phyloP scores from a whole-genome alignment of 805 yeast genomes.

The Wickerhamiella occidentalis region DNA sequence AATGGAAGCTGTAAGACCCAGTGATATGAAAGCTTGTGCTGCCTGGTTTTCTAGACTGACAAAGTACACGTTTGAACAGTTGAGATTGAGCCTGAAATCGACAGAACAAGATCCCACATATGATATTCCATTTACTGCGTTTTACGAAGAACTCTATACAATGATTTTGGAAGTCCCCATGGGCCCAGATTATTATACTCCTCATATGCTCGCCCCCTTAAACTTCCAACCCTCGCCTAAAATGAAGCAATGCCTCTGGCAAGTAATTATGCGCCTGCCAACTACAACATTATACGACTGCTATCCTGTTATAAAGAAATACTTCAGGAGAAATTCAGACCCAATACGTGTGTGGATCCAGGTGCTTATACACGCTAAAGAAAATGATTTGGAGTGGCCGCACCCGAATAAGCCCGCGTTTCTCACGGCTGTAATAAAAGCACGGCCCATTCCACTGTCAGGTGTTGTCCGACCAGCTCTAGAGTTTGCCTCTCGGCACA shows the following conservation, averaged over 20 bases:
- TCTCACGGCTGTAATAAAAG: background rate
- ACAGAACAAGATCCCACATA: background rate
- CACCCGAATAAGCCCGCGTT: conserved; percentile 1
- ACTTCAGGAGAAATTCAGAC: background rate
- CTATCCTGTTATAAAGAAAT: background rate
- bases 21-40: conserved; percentile 11
- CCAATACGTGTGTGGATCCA: conserved; percentile 5
- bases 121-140: background rate
- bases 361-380: background rate
- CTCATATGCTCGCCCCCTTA: conserved; percentile 1
- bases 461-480: background rate
- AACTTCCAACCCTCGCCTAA: background rate
- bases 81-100: background rate
- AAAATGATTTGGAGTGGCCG: background rate
- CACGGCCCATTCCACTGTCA: background rate
- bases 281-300: background rate
- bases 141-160: background rate
- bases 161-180: background rate
- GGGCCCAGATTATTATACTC: background rate
- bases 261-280: background rate
- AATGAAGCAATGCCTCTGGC: background rate
- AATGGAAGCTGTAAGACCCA: background rate
- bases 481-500: background rate
- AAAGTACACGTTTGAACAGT: background rate
- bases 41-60: conserved; percentile 16